Percentiles rank a stretch among this genome's conserved stretches.
Evolutionary conservation across 1,139 yeast species (phyloP).

Genomic region (Scheffersomyces segobiensis): DNA sequence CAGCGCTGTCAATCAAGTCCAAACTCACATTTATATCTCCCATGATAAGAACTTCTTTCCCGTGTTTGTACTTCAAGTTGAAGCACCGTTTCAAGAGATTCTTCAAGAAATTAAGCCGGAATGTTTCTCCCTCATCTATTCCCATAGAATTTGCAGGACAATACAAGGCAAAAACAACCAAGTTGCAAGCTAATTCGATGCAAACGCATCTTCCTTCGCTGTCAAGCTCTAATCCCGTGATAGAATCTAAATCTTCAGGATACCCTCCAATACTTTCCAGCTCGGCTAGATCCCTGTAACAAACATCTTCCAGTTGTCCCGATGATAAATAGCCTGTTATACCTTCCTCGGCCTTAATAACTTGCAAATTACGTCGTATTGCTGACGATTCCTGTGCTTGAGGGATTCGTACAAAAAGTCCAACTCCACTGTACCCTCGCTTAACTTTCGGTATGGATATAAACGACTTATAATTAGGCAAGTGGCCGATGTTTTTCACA

Average conservation of each 20-base stretch:
- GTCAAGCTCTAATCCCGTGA: conserved; percentile 55
- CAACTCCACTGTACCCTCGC: conserved; percentile 93
- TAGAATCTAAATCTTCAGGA: conserved; percentile 39
- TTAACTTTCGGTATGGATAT: conserved; percentile 65
- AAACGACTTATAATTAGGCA: conserved; percentile 61
- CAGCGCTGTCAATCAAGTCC: conserved; percentile 83
- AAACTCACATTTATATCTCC: conserved; percentile 87
- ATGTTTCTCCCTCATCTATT: conserved; percentile 69
- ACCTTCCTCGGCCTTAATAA: conserved; percentile 85
- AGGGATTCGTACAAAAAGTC: conserved; percentile 68
- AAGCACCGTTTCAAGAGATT: conserved; percentile 61
- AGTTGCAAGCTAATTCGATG: conserved; percentile 63
- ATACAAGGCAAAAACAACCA: conserved; percentile 74
- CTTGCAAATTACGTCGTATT: conserved; percentile 43
- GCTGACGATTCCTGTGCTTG: conserved; percentile 33
- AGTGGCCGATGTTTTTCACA: conserved; percentile 48
- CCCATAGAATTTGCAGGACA: conserved; percentile 88
- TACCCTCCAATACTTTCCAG: conserved; percentile 72
- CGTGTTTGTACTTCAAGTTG: conserved; percentile 44
- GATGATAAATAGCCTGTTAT: conserved; percentile 64
- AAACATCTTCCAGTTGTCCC: neutral
- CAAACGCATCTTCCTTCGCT: conserved; percentile 82
- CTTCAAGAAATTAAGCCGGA: conserved; percentile 57
- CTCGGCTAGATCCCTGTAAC: conserved; percentile 24
- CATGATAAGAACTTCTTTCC: conserved; percentile 71